Evolutionary conservation across 208 protist species (phyloP), one percentile per base, ranked within the genome.

Genomic region (Leptomonas pyrrhocoris): DNA sequence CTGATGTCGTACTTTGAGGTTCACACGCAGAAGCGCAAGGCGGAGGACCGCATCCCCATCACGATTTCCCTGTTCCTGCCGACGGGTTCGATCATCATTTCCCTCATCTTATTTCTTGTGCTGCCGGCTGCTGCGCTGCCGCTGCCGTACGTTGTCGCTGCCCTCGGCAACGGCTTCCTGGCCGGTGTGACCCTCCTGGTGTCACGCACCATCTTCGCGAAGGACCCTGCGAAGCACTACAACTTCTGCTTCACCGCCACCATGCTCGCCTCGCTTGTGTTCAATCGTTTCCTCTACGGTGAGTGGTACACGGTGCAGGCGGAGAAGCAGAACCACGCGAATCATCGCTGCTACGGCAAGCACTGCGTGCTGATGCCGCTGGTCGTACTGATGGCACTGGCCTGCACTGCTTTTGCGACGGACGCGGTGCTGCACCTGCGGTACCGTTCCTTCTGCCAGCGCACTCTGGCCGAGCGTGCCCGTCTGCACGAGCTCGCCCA

Each of bases 171-270:
- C 77, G 88, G 88, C 27, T 90, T 84, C 66, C 48, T 49, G 2
- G 84, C 84, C 5, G 81, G 77, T 2, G 73, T 68, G 19, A 53
- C 68, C 23, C 75, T 88, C 36, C 74, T 93, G 48, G 80, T 90
- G 25, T 58, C 80, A 19, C 88, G 88, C 31, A 86, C 83, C 27
- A 84, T 90, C 45, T 93, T 77, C 79, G 80, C 78, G 13, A 80
- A 84, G 58, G 83, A 91, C 69, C 57, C 84, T 7, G 89, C 79
- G 18, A 88, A 88, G 80, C 85, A 90, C 70, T 94, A 92, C 74
- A 79, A 90, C 67, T 86, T 87, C 68, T 80, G 70, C 56, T 84
- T 79, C 53, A 53, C 72, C n/a, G 45, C 82, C 12, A 72, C 60
- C 2, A 72, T 86, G 43, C 28, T 68, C 48, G 60, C 84, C 6